Evolutionary conservation across 495 filamentous ascomycete genomes (phyloP), one percentile per base, ranked within the genome.

Genomic region (Haplographium delicatum): DNA sequence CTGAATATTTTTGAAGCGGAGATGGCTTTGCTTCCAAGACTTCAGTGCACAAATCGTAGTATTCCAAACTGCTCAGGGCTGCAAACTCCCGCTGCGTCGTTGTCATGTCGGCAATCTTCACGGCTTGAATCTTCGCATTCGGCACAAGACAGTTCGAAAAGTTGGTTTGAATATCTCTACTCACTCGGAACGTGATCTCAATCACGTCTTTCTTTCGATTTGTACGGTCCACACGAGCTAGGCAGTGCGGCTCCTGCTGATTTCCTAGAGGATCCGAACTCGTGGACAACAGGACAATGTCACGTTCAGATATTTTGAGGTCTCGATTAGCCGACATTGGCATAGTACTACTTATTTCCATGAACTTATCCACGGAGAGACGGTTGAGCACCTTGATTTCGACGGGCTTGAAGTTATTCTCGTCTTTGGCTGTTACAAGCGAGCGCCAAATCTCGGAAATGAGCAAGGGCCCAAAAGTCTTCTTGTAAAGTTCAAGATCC

Each of bases 361-460:
- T 78, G 61, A 95, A 96, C 19, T 83, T 82, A 67, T 98, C 94
- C 7, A 97, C 89, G 28, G 82, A 89, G 63, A 93, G 80, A 34
- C 91, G 85, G 56, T 83, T 91, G 38, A 85, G 77, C 9, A 97
- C 70, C 47, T 89, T 94, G 60, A 96, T 78, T 44, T 89, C 88
- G 53, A 93, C 87, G 0, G 84, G 73, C 50, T 83, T 88, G 60
- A 82, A 83, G 20, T 72, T 82, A 11, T 80, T 79, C 66, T 98
- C 94, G 59, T 98, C 90, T 60, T 88, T 89, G 2, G 85, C 80
- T 39, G 88, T 88, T 26, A 95, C 81, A 58, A 98, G 93, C 1
- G 88, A 84, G 64, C 95, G 87, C 93, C 93, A 98, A 41, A 90
- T 91, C 66, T 98, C 93, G 40, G 95, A 82, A 39, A 94, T 81